Evolutionary conservation across 1,284 basidiomycete species (phyloP).

Genomic region (Abortiporus biennis): DNA sequence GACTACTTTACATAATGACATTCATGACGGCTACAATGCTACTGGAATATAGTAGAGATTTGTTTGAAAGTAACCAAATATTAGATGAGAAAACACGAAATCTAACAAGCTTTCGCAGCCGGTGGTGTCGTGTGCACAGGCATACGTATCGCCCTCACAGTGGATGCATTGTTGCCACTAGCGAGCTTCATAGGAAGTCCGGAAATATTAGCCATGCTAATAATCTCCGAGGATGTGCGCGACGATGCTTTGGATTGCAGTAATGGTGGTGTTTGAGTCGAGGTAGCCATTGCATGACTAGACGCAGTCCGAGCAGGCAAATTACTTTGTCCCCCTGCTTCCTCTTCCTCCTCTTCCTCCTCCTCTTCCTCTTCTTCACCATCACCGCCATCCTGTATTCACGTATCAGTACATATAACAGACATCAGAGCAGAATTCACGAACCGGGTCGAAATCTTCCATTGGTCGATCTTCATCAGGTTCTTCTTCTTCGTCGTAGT

Average conservation of each 20-base stretch:
- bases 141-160: constrained; percentile 29
- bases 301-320: constrained; percentile 1
- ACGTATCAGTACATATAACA: not conserved
- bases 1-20: too few relatives aligned
- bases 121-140: not conserved
- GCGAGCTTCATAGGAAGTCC: constrained; percentile 7
- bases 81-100: not conserved
- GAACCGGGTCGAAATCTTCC: constrained; percentile 79
- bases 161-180: constrained; percentile 26
- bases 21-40: too few relatives aligned
- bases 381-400: constrained; percentile 49
- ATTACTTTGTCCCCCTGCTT: constrained; percentile 32
- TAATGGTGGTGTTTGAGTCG: constrained; percentile 19
- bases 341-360: constrained; percentile 45
- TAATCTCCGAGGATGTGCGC: constrained; percentile 22
- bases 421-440: constrained; percentile 17
- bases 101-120: constrained; percentile 7
- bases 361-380: constrained; percentile 64
- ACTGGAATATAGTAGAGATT: not conserved
- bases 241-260: constrained; percentile 23
- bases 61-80: not conserved
- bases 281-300: constrained; percentile 24
- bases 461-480: constrained; percentile 65
- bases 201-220: constrained; percentile 9
- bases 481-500: constrained; percentile 52